Conservation (phyloP, 2,329 filamentous ascomycete species). For the Claviceps monticola region DNA sequence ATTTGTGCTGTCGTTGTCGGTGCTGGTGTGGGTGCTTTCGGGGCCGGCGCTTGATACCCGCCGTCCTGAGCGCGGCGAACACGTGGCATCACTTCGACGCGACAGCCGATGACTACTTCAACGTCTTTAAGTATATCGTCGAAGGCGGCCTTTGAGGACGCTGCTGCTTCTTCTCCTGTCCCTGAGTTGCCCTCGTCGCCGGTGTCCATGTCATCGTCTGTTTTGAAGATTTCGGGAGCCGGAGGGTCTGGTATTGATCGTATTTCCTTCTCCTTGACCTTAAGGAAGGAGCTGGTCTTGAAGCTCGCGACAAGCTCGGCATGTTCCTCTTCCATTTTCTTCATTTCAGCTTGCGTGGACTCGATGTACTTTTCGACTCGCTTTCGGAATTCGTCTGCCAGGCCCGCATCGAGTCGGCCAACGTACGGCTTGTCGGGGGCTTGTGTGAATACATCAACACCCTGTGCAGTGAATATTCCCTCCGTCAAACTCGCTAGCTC, state of each 20-base stretch:
- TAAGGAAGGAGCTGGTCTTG: conserved; percentile 54
- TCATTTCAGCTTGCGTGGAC: conserved; percentile 67
- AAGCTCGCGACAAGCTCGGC: conserved; percentile 61
- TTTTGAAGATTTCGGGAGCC: conserved; percentile 46
- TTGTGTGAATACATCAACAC: conserved; percentile 30
- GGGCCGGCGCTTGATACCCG: conserved; percentile 51
- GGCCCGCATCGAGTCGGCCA: conserved; percentile 52
- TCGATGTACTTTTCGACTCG: conserved; percentile 60
- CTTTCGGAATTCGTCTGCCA: conserved; percentile 72
- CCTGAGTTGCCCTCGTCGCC: conserved; percentile 24
- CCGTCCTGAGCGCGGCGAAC: conserved; percentile 66
- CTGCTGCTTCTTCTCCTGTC: conserved; percentile 11
- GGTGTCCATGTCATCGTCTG: conserved; percentile 42
- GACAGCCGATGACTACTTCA: conserved; percentile 55
- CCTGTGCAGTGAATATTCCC: conserved; percentile 63
- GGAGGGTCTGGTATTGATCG: conserved; percentile 48
- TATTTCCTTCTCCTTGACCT: conserved; percentile 62
- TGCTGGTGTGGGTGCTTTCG: conserved; percentile 21
- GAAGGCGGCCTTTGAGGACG: conserved; percentile 36
- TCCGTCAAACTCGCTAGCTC: conserved; percentile 70
- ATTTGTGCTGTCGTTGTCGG: conserved; percentile 17
- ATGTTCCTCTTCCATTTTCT: conserved; percentile 70
- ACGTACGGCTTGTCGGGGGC: conserved; percentile 45
- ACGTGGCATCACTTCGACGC: conserved; percentile 47
- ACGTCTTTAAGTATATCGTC: conserved; percentile 65